A percentile compares a stretch with the other conserved stretches of the same genome.
Evolutionary conservation across 1,284 basidiomycete species (phyloP).

Genomic region (Apiotrichum gracile): DNA sequence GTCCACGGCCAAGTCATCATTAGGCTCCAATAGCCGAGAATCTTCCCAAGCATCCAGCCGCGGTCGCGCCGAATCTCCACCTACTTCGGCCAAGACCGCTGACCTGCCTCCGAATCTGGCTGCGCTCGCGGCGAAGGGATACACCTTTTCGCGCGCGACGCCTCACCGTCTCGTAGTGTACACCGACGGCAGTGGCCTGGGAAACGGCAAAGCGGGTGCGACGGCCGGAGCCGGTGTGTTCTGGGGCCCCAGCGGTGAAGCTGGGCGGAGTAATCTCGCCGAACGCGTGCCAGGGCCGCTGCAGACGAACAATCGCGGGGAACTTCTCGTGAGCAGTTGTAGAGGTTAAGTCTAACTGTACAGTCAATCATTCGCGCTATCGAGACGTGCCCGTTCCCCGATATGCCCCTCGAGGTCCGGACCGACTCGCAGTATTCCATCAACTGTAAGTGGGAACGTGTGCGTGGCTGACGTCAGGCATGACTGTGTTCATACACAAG

Average conservation of each 20-base stretch:
- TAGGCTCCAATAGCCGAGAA: neutral
- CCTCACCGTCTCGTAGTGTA: conserved; percentile 39
- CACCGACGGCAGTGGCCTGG: conserved; percentile 41
- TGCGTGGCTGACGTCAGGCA: conserved; percentile 25
- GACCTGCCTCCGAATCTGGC: conserved; percentile 14
- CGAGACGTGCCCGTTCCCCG: conserved; percentile 42
- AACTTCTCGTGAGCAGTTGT: conserved; percentile 37
- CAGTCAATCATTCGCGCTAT: conserved; percentile 46
- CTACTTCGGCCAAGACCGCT: conserved; percentile 1
- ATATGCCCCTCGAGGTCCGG: conserved; percentile 45
- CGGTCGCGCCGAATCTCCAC: neutral
- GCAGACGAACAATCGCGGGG: conserved; percentile 49
- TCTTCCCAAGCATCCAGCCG: too few species aligned
- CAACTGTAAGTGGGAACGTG: conserved; percentile 24
- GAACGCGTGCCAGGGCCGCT: conserved; percentile 41
- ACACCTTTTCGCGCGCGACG: conserved; percentile 19
- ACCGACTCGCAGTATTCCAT: conserved; percentile 48
- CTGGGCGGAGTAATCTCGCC: conserved; percentile 32
- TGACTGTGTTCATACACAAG: conserved; percentile 43
- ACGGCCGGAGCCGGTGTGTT: conserved; percentile 45
- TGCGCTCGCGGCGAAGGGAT: conserved; percentile 26
- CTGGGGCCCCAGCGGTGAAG: conserved; percentile 36
- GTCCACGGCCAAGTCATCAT: neutral
- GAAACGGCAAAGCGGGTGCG: conserved; percentile 38
- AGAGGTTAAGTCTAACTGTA: neutral